A percentile compares a stretch with the other conserved stretches of the same genome.
These are phyloP conservation scores for Ogataea naganishii DNA, from an alignment of 805 yeast species.

Conservation along the genomic window DNA sequence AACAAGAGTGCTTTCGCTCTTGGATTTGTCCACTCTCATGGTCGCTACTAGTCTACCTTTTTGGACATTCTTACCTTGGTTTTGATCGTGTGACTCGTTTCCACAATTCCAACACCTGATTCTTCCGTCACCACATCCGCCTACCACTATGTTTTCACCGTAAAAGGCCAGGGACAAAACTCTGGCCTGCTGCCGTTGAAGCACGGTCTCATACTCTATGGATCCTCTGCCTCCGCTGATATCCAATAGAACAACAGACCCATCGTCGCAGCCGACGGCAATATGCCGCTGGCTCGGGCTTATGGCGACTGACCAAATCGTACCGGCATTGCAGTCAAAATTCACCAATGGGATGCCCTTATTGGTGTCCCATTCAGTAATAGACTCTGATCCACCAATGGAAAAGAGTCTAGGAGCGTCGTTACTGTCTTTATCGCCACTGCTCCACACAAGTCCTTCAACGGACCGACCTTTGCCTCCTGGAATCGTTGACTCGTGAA, in stretches of 20 bases:
- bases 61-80: slow-evolving; percentile 10
- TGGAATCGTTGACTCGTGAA: slow-evolving; percentile 60
- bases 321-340: slow-evolving; percentile 87
- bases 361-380: slow-evolving; percentile 86
- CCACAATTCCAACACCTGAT: slow-evolving; percentile 69
- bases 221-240: slow-evolving; percentile 83
- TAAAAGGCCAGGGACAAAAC: slow-evolving; percentile 76
- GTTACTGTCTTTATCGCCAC: slow-evolving; percentile 31
- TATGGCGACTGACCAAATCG: slow-evolving; percentile 81
- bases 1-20: slow-evolving; percentile 78
- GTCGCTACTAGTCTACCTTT: slow-evolving; percentile 71
- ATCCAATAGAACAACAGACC: slow-evolving; percentile 75
- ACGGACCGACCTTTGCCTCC: slow-evolving; percentile 82
- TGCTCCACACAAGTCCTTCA: slow-evolving; percentile 83
- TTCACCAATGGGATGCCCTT: slow-evolving; percentile 67
- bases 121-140: slow-evolving; percentile 95
- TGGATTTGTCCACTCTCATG: slow-evolving; percentile 86
- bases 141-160: slow-evolving; percentile 55
- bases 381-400: slow-evolving; percentile 84
- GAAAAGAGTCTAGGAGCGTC: slow-evolving; percentile 70
- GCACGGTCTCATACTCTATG: slow-evolving; percentile 63
- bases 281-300: slow-evolving; percentile 52
- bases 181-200: slow-evolving; percentile 80
- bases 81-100: too few species aligned
- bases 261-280: slow-evolving; percentile 94